These are phyloP conservation scores for Penicillium sclerotigenum DNA, from an alignment of 2,329 filamentous ascomycete genomes.

Conservation along the genomic window DNA sequence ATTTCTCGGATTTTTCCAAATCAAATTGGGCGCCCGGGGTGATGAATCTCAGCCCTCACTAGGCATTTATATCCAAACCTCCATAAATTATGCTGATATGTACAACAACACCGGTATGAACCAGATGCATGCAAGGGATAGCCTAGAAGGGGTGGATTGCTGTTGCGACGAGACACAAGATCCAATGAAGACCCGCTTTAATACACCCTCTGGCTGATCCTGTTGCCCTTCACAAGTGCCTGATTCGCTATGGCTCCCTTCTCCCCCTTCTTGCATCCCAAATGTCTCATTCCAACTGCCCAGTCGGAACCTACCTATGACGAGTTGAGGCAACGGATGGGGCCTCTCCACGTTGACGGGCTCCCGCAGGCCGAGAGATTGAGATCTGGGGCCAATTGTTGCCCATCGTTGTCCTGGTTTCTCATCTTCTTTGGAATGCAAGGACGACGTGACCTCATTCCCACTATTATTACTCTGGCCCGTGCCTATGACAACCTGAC, in stretches of 20 bases:
- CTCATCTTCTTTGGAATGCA: constrained; percentile 38
- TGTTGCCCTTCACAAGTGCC: constrained; percentile 27
- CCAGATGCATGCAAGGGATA: constrained; percentile 23
- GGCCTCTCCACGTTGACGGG: constrained; percentile 35
- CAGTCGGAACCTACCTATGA: constrained; percentile 25
- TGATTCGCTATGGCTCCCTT: constrained; percentile 23
- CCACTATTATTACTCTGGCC: constrained; percentile 23
- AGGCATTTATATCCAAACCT: constrained; percentile 26
- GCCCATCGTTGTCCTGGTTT: constrained; percentile 10
- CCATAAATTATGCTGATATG: constrained; percentile 3
- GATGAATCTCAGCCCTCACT: constrained; percentile 9
- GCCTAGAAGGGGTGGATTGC: constrained; percentile 16
- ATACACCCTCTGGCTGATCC: constrained; percentile 24
- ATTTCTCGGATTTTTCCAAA: not conserved
- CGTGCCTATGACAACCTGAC: constrained; percentile 22
- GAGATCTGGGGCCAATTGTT: constrained; percentile 28
- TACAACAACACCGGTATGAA: constrained; percentile 17
- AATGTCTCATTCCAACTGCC: constrained; percentile 33
- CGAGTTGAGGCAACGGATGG: constrained; percentile 24
- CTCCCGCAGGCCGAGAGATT: constrained; percentile 25
- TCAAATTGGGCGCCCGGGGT: not conserved
- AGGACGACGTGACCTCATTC: constrained; percentile 33
- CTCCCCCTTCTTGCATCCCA: constrained; percentile 25
- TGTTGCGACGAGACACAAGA: constrained; percentile 26
- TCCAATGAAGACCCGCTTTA: constrained; percentile 25